A percentile compares a stretch with the other conserved stretches of the same genome.
Conservation (phyloP, 345 rosid genomes). For the Isatis tinctoria region DNA sequence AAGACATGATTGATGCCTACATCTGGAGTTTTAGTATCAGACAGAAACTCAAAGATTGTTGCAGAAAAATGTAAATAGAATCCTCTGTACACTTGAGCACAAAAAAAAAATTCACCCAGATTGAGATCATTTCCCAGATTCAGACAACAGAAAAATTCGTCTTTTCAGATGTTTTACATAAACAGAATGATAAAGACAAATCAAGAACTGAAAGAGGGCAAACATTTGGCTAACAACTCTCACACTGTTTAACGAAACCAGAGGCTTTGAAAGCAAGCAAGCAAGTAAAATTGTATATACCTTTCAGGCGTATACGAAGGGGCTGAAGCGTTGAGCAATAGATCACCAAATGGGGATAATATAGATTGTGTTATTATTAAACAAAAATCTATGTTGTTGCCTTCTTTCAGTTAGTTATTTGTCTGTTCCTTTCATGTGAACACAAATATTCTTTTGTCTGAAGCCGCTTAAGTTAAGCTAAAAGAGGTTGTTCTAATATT, state of each 20-base stretch:
- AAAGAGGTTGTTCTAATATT: too few species aligned
- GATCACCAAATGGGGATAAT: too few species aligned
- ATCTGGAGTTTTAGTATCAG: too few species aligned
- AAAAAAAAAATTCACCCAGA: not conserved
- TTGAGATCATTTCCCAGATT: not conserved
- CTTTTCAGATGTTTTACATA: conserved; percentile 7
- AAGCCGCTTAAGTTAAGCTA: too few species aligned
- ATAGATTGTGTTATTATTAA: too few species aligned
- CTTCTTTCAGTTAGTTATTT: too few species aligned
- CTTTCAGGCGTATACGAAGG: conserved; percentile 23
- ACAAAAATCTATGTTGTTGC: too few species aligned
- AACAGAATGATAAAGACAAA: conserved; percentile 20
- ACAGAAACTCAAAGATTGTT: not conserved
- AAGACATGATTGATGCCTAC: not conserved
- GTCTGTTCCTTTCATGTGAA: too few species aligned
- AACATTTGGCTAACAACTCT: conserved; percentile 19
- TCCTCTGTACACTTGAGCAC: conserved; percentile 12
- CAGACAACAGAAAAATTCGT: conserved; percentile 8
- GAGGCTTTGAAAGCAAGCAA: conserved; percentile 7
- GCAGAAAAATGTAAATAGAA: conserved; percentile 14
- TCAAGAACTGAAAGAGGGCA: conserved; percentile 18
- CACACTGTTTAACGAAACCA: conserved; percentile 24
- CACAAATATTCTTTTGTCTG: too few species aligned
- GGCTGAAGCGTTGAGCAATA: too few species aligned
- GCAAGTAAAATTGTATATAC: conserved; percentile 17